Conservation (phyloP, 139 green algal species). For the Chlorella sp. region DNA sequence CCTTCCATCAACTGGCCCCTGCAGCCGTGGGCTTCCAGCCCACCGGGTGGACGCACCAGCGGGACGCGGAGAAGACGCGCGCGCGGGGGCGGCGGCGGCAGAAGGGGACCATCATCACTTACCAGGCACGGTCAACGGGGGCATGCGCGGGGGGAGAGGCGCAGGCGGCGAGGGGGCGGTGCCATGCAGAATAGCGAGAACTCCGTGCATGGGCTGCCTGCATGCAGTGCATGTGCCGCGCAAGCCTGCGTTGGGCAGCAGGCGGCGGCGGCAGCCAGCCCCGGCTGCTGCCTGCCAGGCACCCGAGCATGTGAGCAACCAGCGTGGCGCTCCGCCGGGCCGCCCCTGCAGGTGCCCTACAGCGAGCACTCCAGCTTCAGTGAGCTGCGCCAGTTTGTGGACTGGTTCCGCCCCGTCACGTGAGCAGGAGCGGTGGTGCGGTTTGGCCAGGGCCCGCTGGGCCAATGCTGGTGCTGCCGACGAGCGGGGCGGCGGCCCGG, state of each 20-base stretch:
- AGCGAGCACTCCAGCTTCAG: conserved; percentile 78
- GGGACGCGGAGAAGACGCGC: conserved; percentile 17
- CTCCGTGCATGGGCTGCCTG: too few relatives aligned
- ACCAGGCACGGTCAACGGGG: conserved; percentile 61
- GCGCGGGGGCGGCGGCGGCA: conserved; percentile 48
- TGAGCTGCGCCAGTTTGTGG: conserved; percentile 77
- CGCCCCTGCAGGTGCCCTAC: conserved; percentile 74
- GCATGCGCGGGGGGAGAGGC: not conserved
- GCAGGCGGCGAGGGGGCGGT: not conserved
- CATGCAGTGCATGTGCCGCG: too few relatives aligned
- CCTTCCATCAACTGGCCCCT: too few relatives aligned
- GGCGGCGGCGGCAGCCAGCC: not conserved
- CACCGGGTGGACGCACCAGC: conserved; percentile 83
- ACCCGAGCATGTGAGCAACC: too few relatives aligned
- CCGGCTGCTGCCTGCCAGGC: too few relatives aligned
- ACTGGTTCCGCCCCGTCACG: conserved; percentile 59
- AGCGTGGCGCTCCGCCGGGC: too few relatives aligned
- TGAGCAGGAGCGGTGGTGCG: too few relatives aligned
- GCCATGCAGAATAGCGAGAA: too few relatives aligned
- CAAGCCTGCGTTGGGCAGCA: too few relatives aligned
- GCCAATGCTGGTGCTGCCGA: too few relatives aligned
- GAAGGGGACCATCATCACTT: conserved; percentile 79
- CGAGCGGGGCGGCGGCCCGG: too few relatives aligned
- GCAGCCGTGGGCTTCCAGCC: conserved; percentile 79
- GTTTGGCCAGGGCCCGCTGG: too few relatives aligned